Evolutionary conservation across 1,284 basidiomycete genomes (phyloP).

Genomic region (Puccinia novopanici): DNA sequence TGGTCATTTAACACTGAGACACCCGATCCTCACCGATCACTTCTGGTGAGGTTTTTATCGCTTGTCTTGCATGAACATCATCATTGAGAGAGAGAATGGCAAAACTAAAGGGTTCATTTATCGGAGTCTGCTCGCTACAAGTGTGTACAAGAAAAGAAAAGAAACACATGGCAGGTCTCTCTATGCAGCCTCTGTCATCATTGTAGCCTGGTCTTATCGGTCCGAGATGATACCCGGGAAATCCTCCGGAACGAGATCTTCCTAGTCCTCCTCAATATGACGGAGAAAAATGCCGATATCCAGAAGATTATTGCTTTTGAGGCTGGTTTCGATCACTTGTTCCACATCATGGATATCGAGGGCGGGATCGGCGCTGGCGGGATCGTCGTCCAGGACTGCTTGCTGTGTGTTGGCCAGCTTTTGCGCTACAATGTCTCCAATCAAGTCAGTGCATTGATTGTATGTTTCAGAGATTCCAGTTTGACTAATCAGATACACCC

Average conservation of each 20-base stretch:
- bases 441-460: constrained; percentile 66
- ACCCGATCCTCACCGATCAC: too few species aligned
- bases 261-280: constrained; percentile 76
- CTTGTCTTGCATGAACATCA: too few species aligned
- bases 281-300: constrained; percentile 84
- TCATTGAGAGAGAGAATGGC: too few species aligned
- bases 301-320: constrained; percentile 96
- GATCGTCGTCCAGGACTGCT: constrained; percentile 79
- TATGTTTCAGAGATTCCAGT: neutral
- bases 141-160: too few species aligned
- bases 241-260: constrained; percentile 78
- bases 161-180: too few species aligned
- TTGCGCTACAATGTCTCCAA: constrained; percentile 92
- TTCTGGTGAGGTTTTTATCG: too few species aligned
- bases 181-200: too few species aligned
- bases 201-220: constrained; percentile 71
- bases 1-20: too few species aligned
- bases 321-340: constrained; percentile 92
- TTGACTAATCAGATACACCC: neutral
- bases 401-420: constrained; percentile 79
- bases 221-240: constrained; percentile 76
- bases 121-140: too few species aligned
- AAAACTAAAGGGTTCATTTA: too few species aligned
- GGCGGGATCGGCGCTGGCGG: constrained; percentile 88
- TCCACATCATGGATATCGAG: constrained; percentile 82